Evolutionary conservation across 2,329 filamentous ascomycete species (phyloP), one percentile per base, ranked within the genome.

Genomic region (Elsinoe batatas): DNA sequence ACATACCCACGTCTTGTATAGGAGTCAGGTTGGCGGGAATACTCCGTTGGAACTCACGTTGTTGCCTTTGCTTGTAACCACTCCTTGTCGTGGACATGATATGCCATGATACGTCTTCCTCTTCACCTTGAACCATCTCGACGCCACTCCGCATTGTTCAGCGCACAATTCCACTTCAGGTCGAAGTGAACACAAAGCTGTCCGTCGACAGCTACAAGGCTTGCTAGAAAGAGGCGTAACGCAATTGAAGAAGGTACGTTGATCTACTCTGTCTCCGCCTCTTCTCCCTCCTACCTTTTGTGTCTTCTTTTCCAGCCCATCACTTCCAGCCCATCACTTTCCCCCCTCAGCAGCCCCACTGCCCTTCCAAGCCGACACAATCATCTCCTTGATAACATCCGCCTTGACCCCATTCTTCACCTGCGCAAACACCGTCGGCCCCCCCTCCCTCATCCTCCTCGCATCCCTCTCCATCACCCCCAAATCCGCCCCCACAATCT

Each of bases 381-480:
- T 88, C 72, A 97, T 71, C 62, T 88, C 87, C 13, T 95, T 82
- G 67, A 97, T 95, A 68, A 93, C 85, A 59, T 90, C 81, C 6
- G 97, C 82, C 1, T 83, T 89, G 58, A 90, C 85, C 1, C 84
- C 83, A 72, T 90, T 85, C 81, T 97, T 98, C n/a, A 98, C 91
- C 74, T 95, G 89, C 0, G 91, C 91, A 68, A 97, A 96, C 3
- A 98, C 87, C 0, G 91, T 96, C 4, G 93, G 93, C 0, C 93
- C 93, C 1, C 90, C 91, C 71, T 97, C 91, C 53, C 93, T 66
- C 82, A 98, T 98, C 79, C 91, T 91, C 64, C 88, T 79, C 12
- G 91, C 87, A 72, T 97, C 93, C 57, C 90, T 76, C 74, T 97
- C 93, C 93, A 98, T 98, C 42, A 98, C 88, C 17, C 74, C 79